phyloP scores from a whole-genome alignment of 2,329 filamentous ascomycete genomes.

The Alternaria angustiovoidea region DNA sequence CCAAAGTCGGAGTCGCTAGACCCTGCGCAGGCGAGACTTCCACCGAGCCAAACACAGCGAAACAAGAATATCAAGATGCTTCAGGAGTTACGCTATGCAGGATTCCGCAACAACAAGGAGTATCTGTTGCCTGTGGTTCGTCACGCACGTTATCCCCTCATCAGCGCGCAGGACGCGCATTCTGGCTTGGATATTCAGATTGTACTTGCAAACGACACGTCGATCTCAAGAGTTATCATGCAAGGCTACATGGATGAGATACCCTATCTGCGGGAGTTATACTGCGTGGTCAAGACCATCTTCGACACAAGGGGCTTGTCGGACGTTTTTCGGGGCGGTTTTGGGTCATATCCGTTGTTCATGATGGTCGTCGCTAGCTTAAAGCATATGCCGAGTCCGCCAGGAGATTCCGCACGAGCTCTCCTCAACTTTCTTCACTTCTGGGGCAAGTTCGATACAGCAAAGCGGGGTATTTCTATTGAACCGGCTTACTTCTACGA shows the following conservation, averaged over 20 bases:
- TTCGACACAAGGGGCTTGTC: constrained; percentile 61
- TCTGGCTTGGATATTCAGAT: constrained; percentile 63
- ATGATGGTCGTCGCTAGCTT: constrained; percentile 66
- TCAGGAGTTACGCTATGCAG: constrained; percentile 6
- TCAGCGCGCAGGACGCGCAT: constrained; percentile 53
- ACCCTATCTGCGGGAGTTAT: constrained; percentile 60
- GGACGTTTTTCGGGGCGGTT: constrained; percentile 58
- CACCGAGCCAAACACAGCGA: constrained; percentile 25
- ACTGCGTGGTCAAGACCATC: constrained; percentile 58
- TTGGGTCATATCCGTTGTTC: constrained; percentile 64
- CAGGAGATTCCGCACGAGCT: constrained; percentile 50
- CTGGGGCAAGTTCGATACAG: constrained; percentile 59
- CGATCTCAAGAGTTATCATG: constrained; percentile 54
- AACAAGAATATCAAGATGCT: constrained; percentile 9
- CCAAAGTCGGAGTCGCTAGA: constrained; percentile 8
- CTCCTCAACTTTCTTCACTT: constrained; percentile 61
- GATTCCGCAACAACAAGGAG: not conserved
- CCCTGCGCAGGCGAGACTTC: constrained; percentile 15
- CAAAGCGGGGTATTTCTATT: constrained; percentile 58
- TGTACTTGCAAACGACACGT: constrained; percentile 55
- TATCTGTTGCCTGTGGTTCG: constrained; percentile 34
- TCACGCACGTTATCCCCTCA: constrained; percentile 51
- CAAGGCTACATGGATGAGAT: constrained; percentile 59
- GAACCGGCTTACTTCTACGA: constrained; percentile 57
- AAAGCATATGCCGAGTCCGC: constrained; percentile 52